Evolutionary conservation across 805 yeast species (phyloP).

Genomic region (Metschnikowia sp.): DNA sequence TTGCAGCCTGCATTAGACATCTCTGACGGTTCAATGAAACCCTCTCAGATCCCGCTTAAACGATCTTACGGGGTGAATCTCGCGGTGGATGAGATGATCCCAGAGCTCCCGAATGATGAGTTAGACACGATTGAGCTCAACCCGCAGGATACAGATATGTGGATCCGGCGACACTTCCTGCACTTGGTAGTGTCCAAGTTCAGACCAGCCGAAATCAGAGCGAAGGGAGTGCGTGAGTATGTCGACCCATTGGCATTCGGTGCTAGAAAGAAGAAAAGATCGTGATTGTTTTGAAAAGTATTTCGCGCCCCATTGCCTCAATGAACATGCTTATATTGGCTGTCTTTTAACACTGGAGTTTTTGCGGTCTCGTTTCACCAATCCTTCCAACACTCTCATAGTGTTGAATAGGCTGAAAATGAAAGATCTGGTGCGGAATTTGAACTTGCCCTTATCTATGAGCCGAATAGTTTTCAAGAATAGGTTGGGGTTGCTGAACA

Average conservation of each 20-base stretch:
- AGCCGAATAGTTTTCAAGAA: conserved; percentile 49
- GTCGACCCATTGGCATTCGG: conserved; percentile 8
- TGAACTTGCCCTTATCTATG: conserved; percentile 58
- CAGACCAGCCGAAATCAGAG: conserved; percentile 28
- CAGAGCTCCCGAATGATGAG: conserved; percentile 39
- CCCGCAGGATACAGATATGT: conserved; percentile 38
- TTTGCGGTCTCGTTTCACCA: conserved; percentile 46
- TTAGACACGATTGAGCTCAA: conserved; percentile 32
- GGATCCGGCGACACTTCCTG: conserved; percentile 37
- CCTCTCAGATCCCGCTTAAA: conserved; percentile 12
- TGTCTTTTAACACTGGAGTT: conserved; percentile 7
- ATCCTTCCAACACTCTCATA: conserved; percentile 48
- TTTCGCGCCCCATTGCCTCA: not conserved
- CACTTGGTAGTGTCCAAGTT: conserved; percentile 33
- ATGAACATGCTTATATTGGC: not conserved
- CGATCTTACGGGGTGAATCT: conserved; percentile 25
- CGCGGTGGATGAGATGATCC: conserved; percentile 32
- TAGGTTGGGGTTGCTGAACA: conserved; percentile 54
- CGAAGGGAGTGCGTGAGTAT: conserved; percentile 21
- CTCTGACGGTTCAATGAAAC: conserved; percentile 9
- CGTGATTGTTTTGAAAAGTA: not conserved
- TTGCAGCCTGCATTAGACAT: conserved; percentile 19
- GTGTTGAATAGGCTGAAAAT: conserved; percentile 57
- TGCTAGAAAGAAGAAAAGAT: conserved; percentile 2
- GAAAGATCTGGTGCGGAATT: conserved; percentile 60